Base-by-base conservation (phyloP, 2,329 filamentous ascomycete species). In the Calonectria montana region DNA sequence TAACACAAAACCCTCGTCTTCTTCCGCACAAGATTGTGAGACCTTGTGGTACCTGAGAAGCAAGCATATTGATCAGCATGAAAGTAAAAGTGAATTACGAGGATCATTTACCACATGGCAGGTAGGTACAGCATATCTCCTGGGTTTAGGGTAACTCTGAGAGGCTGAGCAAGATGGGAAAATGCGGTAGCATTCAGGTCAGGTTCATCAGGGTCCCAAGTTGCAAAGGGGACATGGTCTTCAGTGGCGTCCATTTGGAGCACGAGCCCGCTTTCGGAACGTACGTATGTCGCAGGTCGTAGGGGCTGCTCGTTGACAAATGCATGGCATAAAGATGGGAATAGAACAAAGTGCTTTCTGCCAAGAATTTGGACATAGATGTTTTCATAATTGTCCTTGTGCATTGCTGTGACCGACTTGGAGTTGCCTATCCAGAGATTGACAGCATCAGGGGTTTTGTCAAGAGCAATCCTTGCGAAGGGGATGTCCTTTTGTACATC, bases 371-470 rank as follows among this genome's bases (percentile, higher is more conserved):
- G 94, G 1, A 94, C 92, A 81, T 96, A 97, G 0, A 97, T 88
- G 80, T 97, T 97, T 82, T 97, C 94, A 81, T 96, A 96, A 78
- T 94, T 94, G 83, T 97, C 94, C 78, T 93, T 94, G 84, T 97
- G 94, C 66, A 96, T 82, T 0, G 93, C 92, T 0, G 94, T 96
- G 1, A 89, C 87, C 29, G 91, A 94, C 43, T 86, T 86, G 1
- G 90, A 90, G 83, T 94, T 94, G 66, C 94, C 94, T 62, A 97
- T 91, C 94, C 94, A 96, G 78, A 97, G 87, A 80, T 97, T 97
- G 73, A 95, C 89, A 16, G 94, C 94, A 74, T 97, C 94, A 0
- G 94, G 93, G 0, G 84, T 79, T 61, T 88, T 86, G 45, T 89
- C 85, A 0, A 96, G 88, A 0, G 94, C 94, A 72, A 94, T 91